Conservation (phyloP, 23 red algal genomes). For the Gracilaria gracilis region DNA sequence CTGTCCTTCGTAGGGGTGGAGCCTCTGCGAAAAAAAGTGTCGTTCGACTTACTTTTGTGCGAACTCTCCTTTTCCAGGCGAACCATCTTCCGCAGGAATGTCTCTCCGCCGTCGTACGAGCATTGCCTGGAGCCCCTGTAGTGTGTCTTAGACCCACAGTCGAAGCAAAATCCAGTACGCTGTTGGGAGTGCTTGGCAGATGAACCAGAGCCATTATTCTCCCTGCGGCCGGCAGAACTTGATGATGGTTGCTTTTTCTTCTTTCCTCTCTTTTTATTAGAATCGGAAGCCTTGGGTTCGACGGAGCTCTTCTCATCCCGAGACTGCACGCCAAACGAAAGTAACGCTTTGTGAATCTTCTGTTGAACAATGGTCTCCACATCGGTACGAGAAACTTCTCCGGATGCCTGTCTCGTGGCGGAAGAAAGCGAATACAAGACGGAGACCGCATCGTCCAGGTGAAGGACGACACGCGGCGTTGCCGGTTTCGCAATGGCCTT, state of each 20-base stretch:
- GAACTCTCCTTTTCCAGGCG: not conserved
- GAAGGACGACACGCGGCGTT: not conserved
- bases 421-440: constrained; percentile 10
- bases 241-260: constrained; percentile 10
- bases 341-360: constrained; percentile 10
- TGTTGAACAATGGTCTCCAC: not conserved
- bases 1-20: not conserved
- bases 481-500: not conserved
- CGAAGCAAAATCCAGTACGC: not conserved
- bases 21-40: constrained; percentile 51
- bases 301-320: no score
- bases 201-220: not conserved
- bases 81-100: not conserved
- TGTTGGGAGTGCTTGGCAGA: not conserved
- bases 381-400: not conserved
- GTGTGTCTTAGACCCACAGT: not conserved
- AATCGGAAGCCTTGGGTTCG: not conserved
- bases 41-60: not conserved
- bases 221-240: no score
- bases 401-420: not conserved
- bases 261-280: not conserved
- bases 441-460: constrained; percentile 41
- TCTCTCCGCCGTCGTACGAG: not conserved
- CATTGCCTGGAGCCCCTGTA: not conserved
- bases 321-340: not conserved